These are phyloP conservation scores for Ascocoryne sarcoides DNA, from an alignment of 2,329 filamentous ascomycete species.

Conservation along the genomic window DNA sequence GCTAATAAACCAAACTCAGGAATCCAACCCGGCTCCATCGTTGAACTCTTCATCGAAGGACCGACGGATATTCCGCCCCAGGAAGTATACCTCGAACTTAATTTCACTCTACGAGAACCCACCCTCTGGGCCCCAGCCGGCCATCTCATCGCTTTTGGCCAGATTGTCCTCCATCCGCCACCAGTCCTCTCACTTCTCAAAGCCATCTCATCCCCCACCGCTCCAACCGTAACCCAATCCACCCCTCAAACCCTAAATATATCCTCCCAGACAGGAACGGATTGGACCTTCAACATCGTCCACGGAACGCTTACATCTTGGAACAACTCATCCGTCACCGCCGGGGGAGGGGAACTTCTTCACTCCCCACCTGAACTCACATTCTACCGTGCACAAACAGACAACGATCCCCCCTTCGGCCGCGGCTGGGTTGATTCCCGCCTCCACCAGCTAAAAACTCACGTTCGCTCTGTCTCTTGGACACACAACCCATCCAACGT, in stretches of 20 bases:
- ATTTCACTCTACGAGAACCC: conserved; percentile 35
- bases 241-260: conserved; percentile 18
- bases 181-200: conserved; percentile 21
- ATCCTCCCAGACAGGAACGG: conserved; percentile 16
- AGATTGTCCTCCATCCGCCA: conserved; percentile 32
- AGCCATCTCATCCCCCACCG: conserved; percentile 5
- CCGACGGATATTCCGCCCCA: conserved; percentile 6
- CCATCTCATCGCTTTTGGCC: conserved; percentile 43
- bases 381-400: conserved; percentile 57
- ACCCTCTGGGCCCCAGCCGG: conserved; percentile 44
- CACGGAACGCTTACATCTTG: conserved; percentile 37
- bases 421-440: conserved; percentile 45
- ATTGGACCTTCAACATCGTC: conserved; percentile 37
- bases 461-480: conserved; percentile 31
- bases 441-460: conserved; percentile 38
- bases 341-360: conserved; percentile 33
- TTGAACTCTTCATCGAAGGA: conserved; percentile 13
- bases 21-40: conserved; percentile 31
- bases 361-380: conserved; percentile 38
- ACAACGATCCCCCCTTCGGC: conserved; percentile 55
- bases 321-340: no score
- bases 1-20: conserved; percentile 19
- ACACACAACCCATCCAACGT: conserved; percentile 19
- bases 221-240: conserved; percentile 22
- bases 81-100: conserved; percentile 41